Evolutionary conservation across 129 eudicot species (phyloP).

Genomic region (Cynara cardunculus): DNA sequence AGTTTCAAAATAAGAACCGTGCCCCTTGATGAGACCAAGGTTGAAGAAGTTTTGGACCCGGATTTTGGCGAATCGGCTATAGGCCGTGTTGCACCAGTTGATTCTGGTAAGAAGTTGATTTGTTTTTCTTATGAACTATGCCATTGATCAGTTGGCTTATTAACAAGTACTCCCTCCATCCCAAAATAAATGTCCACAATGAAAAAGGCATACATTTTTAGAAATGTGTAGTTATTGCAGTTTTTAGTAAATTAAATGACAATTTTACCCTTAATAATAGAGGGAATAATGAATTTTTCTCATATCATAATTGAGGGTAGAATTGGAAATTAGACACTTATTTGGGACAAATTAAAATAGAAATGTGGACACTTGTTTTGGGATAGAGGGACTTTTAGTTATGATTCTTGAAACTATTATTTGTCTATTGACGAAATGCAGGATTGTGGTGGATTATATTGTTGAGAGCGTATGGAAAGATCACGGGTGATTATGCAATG

Average conservation of each 20-base stretch:
- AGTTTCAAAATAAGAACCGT: constrained; percentile 88
- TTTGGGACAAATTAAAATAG: not conserved
- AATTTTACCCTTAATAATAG: not conserved
- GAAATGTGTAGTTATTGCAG: not conserved
- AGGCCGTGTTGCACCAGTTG: constrained; percentile 99
- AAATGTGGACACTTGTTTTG: not conserved
- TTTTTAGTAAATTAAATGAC: not conserved
- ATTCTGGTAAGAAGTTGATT: constrained; percentile 59
- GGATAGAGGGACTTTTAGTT: not conserved
- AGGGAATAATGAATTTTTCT: not conserved
- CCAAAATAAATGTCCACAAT: not conserved
- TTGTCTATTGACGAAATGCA: constrained; percentile 15
- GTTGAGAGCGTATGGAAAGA: constrained; percentile 85
- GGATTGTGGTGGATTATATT: constrained; percentile 98
- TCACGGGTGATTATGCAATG: constrained; percentile 81
- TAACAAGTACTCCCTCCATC: not conserved
- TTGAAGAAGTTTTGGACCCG: constrained; percentile 94
- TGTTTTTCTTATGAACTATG: not conserved
- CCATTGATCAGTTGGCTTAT: not conserved
- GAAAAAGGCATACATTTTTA: too few species aligned
- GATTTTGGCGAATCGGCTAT: constrained; percentile 99
- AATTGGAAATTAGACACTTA: not conserved
- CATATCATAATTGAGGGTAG: not conserved
- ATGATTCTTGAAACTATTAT: not conserved
- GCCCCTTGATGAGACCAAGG: constrained; percentile 71